Base-by-base conservation (phyloP, 2,329 filamentous ascomycete genomes). In the Paecilomyces sp. region DNA sequence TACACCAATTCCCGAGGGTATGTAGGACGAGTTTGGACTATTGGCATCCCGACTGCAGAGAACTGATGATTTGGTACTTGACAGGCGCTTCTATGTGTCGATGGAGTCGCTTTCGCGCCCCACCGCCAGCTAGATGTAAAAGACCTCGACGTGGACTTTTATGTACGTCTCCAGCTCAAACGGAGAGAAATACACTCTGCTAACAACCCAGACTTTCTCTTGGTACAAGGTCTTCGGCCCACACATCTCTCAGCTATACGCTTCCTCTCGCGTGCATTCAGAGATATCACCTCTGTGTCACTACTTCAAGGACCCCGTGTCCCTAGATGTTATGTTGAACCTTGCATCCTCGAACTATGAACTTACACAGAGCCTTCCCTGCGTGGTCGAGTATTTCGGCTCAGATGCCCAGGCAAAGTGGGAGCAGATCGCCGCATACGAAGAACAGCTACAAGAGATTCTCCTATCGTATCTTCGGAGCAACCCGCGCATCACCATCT, bases 191-290 rank as follows among this genome's bases (percentile, higher is more conserved):
- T 12, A 53, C 12, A 9, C 3, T 11, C 12, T 53, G 4, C 51
- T 53, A 25, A 24, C 30, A 28, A 24, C n/a, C 13, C 33, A 71
- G 68, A 76, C 81, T n/a, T 91, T 92, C 69, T 87, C 82, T 0
- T 92, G 89, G 89, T 92, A 92, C 75, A 93, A 93, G 71, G 84
- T 92, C 1, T 92, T 89, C 68, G 90, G 89, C 0, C 89, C 90
- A 0, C 90, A 92, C 65, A 80, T 92, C 1, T 82, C 88, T 0
- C 83, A 88, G 63, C 76, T 93, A 1, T 93, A 91, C 68, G 88
- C 83, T 4, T 84, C 84, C 25, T 77, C 77, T 3, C 67, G 72
- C 0, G 85, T 84, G 0, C 85, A 88, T 61, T 67, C 80, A 15
- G 72, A 80, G 55, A 77, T 91, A 58, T 74, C 74, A 3, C 83